Base-by-base conservation (phyloP, 305 asterid genomes). In the Solanum chacoense region DNA sequence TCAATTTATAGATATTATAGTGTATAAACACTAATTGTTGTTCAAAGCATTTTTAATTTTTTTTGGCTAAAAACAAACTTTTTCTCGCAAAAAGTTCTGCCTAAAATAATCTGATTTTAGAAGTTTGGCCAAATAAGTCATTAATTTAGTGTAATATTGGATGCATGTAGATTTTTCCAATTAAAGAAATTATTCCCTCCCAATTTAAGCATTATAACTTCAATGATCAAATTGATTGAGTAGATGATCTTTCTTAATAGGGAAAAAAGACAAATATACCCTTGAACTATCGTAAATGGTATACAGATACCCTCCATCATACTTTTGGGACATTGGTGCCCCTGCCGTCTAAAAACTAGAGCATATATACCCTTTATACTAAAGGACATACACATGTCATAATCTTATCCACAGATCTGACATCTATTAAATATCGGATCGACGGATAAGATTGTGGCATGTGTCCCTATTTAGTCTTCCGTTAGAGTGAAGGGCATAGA, bases 191-290 rank as follows among this genome's bases (percentile, higher is more conserved):
- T 35, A 10, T 76, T n/a, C 45, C 8, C 50, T 10, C 83, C 45
- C 50, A 76, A 76, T 20, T 35, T 76, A 76, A 76, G 18, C 29
- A 22, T 20, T 76, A 22, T 26, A 38, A 78, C 31, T 78, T 78
- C 34, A 37, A 12, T 26, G 14, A 24, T 40, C 67, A 79, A 38
- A 79, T 14, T 79, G 6, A 79, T 13, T 78, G 35, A 37, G 34
- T 11, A 12, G n/a, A 12, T 26, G 9, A 38, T 38, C 35, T 3
- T 3, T 80, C 26, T 59, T 40, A 18, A 80, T 42, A 40, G 59
- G 20, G 7, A 45, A 13, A 45, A 45, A 45, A 0, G 59, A 45
- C 0, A 45, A 45, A 45, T 45, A 45, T 45, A 13, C 0, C 20
- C 0, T 1, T 0, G 59, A 45, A 45, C 0, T 45, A 45, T 45